These are phyloP conservation scores for Zymoseptoria crescenta DNA, from an alignment of 2,329 filamentous ascomycete species.

Conservation along the genomic window DNA sequence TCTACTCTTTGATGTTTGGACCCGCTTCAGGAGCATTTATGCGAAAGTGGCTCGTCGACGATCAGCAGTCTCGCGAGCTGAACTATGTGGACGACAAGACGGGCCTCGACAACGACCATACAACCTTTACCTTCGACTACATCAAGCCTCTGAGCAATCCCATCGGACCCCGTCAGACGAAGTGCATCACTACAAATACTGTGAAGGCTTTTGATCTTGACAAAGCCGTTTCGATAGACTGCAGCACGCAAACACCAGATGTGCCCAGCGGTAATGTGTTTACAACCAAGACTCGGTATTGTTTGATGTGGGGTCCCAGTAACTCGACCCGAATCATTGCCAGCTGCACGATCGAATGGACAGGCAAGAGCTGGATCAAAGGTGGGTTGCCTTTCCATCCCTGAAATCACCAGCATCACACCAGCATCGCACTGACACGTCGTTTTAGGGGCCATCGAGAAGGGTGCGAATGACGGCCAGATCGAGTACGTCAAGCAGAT, in stretches of 20 bases:
- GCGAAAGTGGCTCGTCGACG: constrained; percentile 73
- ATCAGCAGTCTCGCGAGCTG: constrained; percentile 85
- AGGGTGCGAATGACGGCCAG: constrained; percentile 88
- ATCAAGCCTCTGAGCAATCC: constrained; percentile 80
- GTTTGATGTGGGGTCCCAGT: constrained; percentile 81
- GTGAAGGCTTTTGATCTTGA: constrained; percentile 83
- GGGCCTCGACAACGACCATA: constrained; percentile 63
- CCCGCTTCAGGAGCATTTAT: constrained; percentile 72
- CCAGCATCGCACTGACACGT: constrained; percentile 11
- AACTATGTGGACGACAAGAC: constrained; percentile 76
- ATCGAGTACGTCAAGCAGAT: constrained; percentile 73
- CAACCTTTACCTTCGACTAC: constrained; percentile 69
- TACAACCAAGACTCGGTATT: constrained; percentile 86
- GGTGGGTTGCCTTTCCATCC: constrained; percentile 46
- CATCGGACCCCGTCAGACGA: constrained; percentile 89
- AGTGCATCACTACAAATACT: constrained; percentile 79
- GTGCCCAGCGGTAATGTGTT: constrained; percentile 93
- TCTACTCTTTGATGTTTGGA: constrained; percentile 84
- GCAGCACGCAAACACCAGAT: constrained; percentile 83
- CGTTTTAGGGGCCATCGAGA: constrained; percentile 77
- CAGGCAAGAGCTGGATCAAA: constrained; percentile 95
- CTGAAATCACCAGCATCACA: not conserved
- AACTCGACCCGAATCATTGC: constrained; percentile 79
- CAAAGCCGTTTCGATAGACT: constrained; percentile 73
- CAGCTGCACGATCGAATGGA: constrained; percentile 91